These are phyloP conservation scores for Trichophyton benhamiae DNA, from an alignment of 2,329 filamentous ascomycete genomes.

Conservation along the genomic window DNA sequence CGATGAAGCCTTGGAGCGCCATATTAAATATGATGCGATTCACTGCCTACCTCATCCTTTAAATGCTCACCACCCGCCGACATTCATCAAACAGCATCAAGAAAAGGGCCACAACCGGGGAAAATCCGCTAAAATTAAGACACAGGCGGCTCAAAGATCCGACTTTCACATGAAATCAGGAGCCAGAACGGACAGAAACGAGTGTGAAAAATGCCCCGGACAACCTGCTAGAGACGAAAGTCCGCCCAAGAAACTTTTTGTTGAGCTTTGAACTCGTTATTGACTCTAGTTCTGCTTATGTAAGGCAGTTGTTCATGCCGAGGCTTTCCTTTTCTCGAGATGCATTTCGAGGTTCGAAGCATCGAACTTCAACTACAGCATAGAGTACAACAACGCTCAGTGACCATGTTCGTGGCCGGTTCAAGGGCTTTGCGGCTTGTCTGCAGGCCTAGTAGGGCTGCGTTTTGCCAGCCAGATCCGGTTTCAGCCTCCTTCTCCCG, in stretches of 20 bases:
- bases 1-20: background rate
- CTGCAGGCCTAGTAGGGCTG: background rate
- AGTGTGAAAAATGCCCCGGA: background rate
- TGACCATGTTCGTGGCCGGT: background rate
- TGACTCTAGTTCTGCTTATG: background rate
- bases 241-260: background rate
- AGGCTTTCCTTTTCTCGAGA: background rate
- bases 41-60: slow-evolving; percentile 50
- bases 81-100: slow-evolving; percentile 42
- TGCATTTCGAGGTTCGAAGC: too few species aligned
- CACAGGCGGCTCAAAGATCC: background rate
- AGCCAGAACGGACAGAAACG: background rate
- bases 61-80: slow-evolving; percentile 50
- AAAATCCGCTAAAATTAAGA: background rate
- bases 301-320: background rate
- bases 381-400: background rate
- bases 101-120: background rate
- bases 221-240: too few species aligned
- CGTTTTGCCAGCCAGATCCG: background rate
- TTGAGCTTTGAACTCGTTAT: background rate
- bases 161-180: background rate
- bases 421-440: background rate
- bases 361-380: too few species aligned
- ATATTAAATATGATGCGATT: background rate
- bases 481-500: background rate